A percentile compares a stretch with the other conserved stretches of the same genome.
phyloP scores from a whole-genome alignment of 2,329 filamentous ascomycete genomes.

The Talaromyces rugulosus region DNA sequence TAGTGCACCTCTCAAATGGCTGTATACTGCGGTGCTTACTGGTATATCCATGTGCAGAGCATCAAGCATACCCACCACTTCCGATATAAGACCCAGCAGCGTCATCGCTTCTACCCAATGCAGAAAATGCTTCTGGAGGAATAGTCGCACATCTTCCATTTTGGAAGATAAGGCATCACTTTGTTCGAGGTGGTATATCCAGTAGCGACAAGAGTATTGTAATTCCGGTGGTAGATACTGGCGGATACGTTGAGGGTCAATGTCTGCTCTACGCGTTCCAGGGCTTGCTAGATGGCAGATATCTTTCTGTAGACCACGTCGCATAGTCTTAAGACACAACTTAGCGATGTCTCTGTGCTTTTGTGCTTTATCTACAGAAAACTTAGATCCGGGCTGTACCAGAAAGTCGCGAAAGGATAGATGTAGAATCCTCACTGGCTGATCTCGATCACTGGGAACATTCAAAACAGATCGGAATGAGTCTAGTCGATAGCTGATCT shows the following conservation, averaged over 20 bases:
- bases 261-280: background rate
- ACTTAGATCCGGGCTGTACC: conserved; percentile 13
- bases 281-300: background rate
- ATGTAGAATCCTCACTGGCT: too few relatives aligned
- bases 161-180: background rate
- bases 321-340: background rate
- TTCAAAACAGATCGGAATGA: too few relatives aligned
- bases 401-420: conserved; percentile 29
- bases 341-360: background rate
- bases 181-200: background rate
- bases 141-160: background rate
- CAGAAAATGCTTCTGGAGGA: background rate
- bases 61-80: background rate
- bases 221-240: background rate
- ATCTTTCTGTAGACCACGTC: background rate
- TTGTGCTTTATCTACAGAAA: background rate
- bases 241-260: background rate
- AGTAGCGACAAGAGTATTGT: conserved; percentile 6
- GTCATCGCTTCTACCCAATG: conserved; percentile 5
- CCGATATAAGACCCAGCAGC: background rate
- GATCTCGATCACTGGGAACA: too few relatives aligned
- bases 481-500: too few relatives aligned
- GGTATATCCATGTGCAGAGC: background rate
- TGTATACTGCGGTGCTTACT: background rate
- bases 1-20: background rate